phyloP scores from a whole-genome alignment of 2,329 filamentous ascomycete genomes.

The Magnaporthales sp. region DNA sequence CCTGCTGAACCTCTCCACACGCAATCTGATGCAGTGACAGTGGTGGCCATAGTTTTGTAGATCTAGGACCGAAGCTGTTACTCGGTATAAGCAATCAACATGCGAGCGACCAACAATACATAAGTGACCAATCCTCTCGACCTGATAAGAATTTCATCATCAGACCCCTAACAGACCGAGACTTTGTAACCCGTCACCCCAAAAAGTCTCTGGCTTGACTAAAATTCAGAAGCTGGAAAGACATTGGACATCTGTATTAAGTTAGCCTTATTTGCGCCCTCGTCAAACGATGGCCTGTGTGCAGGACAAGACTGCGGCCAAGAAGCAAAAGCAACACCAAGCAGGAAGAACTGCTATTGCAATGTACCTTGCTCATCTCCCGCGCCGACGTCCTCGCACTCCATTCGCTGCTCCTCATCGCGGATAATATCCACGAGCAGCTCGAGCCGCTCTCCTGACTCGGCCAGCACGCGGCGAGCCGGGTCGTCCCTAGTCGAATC shows the following conservation, averaged over 20 bases:
- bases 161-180: not conserved
- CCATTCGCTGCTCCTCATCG: constrained; percentile 9
- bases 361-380: not conserved
- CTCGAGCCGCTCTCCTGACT: constrained; percentile 34
- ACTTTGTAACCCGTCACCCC: not conserved
- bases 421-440: constrained; percentile 27
- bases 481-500: constrained; percentile 19
- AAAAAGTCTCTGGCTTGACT: not conserved
- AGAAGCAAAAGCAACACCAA: not conserved
- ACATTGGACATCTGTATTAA: not conserved
- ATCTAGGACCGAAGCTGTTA: not conserved
- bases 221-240: not conserved
- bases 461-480: constrained; percentile 33
- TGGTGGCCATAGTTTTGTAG: not conserved
- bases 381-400: not conserved
- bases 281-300: not conserved
- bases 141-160: not conserved
- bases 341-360: not conserved
- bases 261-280: not conserved
- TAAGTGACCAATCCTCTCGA: not conserved
- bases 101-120: not conserved
- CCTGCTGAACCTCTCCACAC: not conserved
- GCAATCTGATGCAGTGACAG: not conserved
- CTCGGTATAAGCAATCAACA: not conserved
- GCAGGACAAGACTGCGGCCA: not conserved